Conservation (phyloP, 257 asterid genomes). For the Cruciata laevipes region DNA sequence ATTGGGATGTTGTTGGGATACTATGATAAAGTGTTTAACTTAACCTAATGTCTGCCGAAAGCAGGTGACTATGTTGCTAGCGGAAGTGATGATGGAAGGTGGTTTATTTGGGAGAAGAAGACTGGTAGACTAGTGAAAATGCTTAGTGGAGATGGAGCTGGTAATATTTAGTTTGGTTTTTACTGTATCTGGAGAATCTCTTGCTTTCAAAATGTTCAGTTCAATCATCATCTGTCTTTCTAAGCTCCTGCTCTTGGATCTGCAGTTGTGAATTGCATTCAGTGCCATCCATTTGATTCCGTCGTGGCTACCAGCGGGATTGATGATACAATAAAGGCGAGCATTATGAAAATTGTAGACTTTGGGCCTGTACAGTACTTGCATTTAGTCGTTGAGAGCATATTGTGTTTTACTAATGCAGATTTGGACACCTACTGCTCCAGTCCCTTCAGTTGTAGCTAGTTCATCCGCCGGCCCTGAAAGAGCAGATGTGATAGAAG, state of each 20-base stretch:
- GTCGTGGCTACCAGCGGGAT: slow-evolving; percentile 95
- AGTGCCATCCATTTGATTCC: slow-evolving; percentile 84
- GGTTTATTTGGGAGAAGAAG: slow-evolving; percentile 95
- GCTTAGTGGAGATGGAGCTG: slow-evolving; percentile 89
- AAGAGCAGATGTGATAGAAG: slow-evolving; percentile 52
- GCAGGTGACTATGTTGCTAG: slow-evolving; percentile 91
- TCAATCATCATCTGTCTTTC: neutral
- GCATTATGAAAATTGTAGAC: slow-evolving; percentile 12
- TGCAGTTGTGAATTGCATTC: slow-evolving; percentile 94
- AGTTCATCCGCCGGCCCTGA: slow-evolving; percentile 73
- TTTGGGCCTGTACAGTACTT: slow-evolving; percentile 5
- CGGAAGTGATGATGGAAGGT: slow-evolving; percentile 98
- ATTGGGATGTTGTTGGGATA: neutral
- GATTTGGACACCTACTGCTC: slow-evolving; percentile 88
- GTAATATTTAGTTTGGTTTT: slow-evolving; percentile 27
- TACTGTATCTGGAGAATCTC: neutral
- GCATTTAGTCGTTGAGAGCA: neutral
- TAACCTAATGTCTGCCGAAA: slow-evolving; percentile 6
- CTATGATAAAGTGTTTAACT: neutral
- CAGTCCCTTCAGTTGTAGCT: slow-evolving; percentile 66
- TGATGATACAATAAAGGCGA: slow-evolving; percentile 91
- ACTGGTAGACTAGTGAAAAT: slow-evolving; percentile 81
- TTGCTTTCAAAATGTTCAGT: neutral
- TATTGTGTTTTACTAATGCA: slow-evolving; percentile 25
- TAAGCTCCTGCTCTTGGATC: slow-evolving; percentile 16